Conservation (phyloP, 2,329 filamentous ascomycete species). For the Parastagonospora nodorum region DNA sequence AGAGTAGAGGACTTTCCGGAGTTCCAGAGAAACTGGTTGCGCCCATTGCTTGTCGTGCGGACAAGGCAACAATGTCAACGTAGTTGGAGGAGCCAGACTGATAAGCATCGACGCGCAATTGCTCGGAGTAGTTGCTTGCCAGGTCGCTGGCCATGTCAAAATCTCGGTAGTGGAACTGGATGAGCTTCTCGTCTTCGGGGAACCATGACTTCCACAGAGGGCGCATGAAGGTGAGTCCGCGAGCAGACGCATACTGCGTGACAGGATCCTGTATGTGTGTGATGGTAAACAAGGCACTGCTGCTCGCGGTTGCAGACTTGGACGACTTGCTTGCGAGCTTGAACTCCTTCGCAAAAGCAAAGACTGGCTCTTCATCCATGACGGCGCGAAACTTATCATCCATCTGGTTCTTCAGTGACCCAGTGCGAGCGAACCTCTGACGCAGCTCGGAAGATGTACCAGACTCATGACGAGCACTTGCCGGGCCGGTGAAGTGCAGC, state of each 20-base stretch:
- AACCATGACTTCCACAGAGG: conserved; percentile 83
- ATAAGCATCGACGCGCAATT: conserved; percentile 73
- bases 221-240: conserved; percentile 77
- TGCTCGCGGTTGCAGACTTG: conserved; percentile 9
- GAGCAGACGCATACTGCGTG: conserved; percentile 76
- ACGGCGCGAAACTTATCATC: conserved; percentile 72
- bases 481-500: conserved; percentile 75
- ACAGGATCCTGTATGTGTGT: conserved; percentile 78
- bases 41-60: conserved; percentile 79
- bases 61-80: conserved; percentile 76
- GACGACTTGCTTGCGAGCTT: conserved; percentile 28
- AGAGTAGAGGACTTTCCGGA: conserved; percentile 72
- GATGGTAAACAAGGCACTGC: conserved; percentile 73
- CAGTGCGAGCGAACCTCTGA: conserved; percentile 70
- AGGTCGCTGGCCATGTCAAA: conserved; percentile 67
- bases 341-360: conserved; percentile 66
- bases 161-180: conserved; percentile 78
- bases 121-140: conserved; percentile 73
- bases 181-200: conserved; percentile 62
- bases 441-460: conserved; percentile 71
- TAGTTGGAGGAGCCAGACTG: conserved; percentile 76
- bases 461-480: conserved; percentile 69
- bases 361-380: conserved; percentile 79
- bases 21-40: conserved; percentile 77
- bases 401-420: conserved; percentile 67